Evolutionary conservation across 257 asterid species (phyloP), one percentile per base, ranked within the genome.

Genomic region (Prunella vulgaris): DNA sequence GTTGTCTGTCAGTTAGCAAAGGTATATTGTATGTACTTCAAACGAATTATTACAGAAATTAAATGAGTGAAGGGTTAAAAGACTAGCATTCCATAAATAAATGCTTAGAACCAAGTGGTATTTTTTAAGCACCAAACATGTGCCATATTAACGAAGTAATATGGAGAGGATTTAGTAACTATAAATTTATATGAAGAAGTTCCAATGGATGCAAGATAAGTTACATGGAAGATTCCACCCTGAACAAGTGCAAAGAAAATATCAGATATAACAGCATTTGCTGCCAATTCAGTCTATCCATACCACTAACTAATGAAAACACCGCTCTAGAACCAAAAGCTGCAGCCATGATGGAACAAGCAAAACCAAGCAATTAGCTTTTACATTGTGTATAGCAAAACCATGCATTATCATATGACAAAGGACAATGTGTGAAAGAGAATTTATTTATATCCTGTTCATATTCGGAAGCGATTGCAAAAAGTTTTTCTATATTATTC

Each of bases 241-340:
- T 93, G 97, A 69, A 87, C 82, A 59, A 92, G 88, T 20, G 97
- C 98, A 74, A 92, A 90, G 85, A 88, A 78, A 67, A 90, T 75
- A 64, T 97, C 98, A 60, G 96, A 88, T 66, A 95, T 80, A 66
- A 81, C 60, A 33, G 93, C 98, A 77, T 78, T 87, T 38, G 81
- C 67, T 40, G 85, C 93, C 42, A 71, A 80, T 92, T 92, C 8
- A 91, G 93, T 38, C 97, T 82, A 5, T 96, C 95, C 81, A 90
- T 87, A 79, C 90, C 97, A 64, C 96, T 88, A n/a, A 90, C 95
- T 73, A 92, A 69, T 0, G 98, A 82, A 72, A 90, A 92, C 90
- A 90, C 60, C 33, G 87, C 95, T 37, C 98, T 97, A 28, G 98
- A 92, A 56, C 98, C 97, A 78, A 90, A 92, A 76, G 98, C 97